Percentiles rank a stretch among this genome's conserved stretches.
phyloP scores from a whole-genome alignment of 768 basidiomycete species.

The Tricholoma terreum region DNA sequence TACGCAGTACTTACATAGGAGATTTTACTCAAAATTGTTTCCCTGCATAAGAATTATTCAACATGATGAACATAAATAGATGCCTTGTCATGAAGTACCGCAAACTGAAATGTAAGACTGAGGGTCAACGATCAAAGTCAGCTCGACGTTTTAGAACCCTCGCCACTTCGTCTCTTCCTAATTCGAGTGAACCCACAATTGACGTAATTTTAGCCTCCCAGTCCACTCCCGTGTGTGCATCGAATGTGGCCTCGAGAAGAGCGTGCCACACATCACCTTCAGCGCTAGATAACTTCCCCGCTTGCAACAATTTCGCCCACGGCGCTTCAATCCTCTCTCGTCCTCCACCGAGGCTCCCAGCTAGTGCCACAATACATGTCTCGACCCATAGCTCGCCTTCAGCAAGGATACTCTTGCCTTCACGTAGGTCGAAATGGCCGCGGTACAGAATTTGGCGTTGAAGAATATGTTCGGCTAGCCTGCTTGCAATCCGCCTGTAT shows the following conservation, averaged over 20 bases:
- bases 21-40: no score
- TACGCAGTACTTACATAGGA: no score
- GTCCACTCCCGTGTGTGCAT: slow-evolving; percentile 38
- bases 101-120: no score
- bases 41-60: no score
- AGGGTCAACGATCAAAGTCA: slow-evolving; percentile 12
- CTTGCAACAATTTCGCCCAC: slow-evolving; percentile 72
- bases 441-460: slow-evolving; percentile 82
- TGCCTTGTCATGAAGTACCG: no score
- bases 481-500: slow-evolving; percentile 72
- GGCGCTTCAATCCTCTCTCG: slow-evolving; percentile 62
- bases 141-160: slow-evolving; percentile 49
- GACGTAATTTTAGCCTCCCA: slow-evolving; percentile 58
- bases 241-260: slow-evolving; percentile 48
- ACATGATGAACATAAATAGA: no score
- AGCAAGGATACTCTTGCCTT: slow-evolving; percentile 59
- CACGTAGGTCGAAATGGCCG: slow-evolving; percentile 57
- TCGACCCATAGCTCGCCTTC: slow-evolving; percentile 86
- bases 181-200: slow-evolving; percentile 55
- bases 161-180: slow-evolving; percentile 60
- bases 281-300: slow-evolving; percentile 62
- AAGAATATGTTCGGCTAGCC: slow-evolving; percentile 72
- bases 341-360: slow-evolving; percentile 41
- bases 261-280: slow-evolving; percentile 52
- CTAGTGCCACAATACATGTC: slow-evolving; percentile 63